Conservation (phyloP, 768 basidiomycete species). For the Naganishia kalamii region DNA sequence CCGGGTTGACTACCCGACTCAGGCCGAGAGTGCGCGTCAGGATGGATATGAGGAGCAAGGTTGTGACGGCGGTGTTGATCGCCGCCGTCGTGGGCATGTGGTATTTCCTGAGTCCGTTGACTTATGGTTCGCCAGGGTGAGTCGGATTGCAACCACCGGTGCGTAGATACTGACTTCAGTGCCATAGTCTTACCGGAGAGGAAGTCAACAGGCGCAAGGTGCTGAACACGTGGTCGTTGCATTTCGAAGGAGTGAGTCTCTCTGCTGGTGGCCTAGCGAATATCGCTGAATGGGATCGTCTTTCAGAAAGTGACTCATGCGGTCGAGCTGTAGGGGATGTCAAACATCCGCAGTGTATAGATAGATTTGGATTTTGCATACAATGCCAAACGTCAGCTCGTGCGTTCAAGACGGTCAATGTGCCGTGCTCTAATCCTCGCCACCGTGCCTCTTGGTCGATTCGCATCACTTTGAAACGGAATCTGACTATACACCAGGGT, state of each 20-base stretch:
- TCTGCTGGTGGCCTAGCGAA: background rate
- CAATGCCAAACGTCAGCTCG: too few species aligned
- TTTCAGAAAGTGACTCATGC: constrained; percentile 20
- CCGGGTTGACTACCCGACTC: constrained; percentile 62
- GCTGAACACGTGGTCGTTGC: constrained; percentile 85
- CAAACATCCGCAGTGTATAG: background rate
- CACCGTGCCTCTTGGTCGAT: too few species aligned
- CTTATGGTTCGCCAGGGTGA: constrained; percentile 94
- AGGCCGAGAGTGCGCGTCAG: constrained; percentile 58
- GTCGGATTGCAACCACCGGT: constrained; percentile 36
- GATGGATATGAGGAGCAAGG: constrained; percentile 54
- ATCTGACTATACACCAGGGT: too few species aligned
- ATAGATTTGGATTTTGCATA: background rate
- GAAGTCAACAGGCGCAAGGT: constrained; percentile 76
- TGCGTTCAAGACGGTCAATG: too few species aligned
- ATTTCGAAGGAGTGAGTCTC: constrained; percentile 48
- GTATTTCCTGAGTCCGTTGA: constrained; percentile 75
- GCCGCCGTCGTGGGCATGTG: constrained; percentile 53
- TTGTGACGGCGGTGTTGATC: constrained; percentile 59
- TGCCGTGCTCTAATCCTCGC: too few species aligned
- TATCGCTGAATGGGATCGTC: background rate
- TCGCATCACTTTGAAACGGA: too few species aligned
- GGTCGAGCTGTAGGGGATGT: background rate
- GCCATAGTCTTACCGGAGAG: constrained; percentile 68
- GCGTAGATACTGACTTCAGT: background rate